Evolutionary conservation across 2,329 filamentous ascomycete species (phyloP).

Genomic region (Verticillium nonalfalfae): DNA sequence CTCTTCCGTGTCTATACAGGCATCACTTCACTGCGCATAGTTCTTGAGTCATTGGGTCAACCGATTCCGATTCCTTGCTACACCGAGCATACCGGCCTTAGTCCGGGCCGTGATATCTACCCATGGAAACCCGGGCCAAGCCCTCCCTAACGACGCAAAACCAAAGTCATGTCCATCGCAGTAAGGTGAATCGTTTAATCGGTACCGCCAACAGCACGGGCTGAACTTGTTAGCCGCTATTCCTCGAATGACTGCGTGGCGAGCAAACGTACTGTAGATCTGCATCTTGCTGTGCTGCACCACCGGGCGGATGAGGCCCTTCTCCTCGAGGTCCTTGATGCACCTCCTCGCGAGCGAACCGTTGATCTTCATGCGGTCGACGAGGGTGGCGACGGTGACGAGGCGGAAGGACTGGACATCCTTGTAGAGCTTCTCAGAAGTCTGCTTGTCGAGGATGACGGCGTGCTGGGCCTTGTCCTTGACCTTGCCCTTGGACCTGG

Average conservation of each 20-base stretch:
- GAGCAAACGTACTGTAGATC: constrained; percentile 74
- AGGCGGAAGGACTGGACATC: constrained; percentile 99
- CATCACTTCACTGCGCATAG: neutral
- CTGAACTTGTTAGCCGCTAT: constrained; percentile 23
- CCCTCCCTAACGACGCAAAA: constrained; percentile 2
- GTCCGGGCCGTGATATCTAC: constrained; percentile 3
- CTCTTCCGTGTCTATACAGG: no score
- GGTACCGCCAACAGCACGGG: constrained; percentile 53
- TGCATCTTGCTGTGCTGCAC: constrained; percentile 94
- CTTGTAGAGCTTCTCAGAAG: constrained; percentile 98
- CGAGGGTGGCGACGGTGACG: constrained; percentile 95
- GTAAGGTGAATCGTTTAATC: constrained; percentile 25
- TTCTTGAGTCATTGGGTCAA: neutral
- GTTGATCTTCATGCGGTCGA: constrained; percentile 99
- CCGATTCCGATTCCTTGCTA: constrained; percentile 4
- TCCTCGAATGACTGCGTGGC: constrained; percentile 3
- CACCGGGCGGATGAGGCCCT: constrained; percentile 97
- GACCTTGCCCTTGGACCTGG: constrained; percentile 57
- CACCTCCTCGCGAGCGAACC: constrained; percentile 89
- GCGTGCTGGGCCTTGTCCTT: constrained; percentile 99
- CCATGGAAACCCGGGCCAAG: constrained; percentile 2
- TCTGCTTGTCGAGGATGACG: constrained; percentile 97
- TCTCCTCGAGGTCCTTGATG: constrained; percentile 91
- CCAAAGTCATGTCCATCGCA: constrained; percentile 4
- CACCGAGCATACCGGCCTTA: constrained; percentile 3